Base-by-base conservation (phyloP, 106 monocot genomes). In the Agapanthus africanus region DNA sequence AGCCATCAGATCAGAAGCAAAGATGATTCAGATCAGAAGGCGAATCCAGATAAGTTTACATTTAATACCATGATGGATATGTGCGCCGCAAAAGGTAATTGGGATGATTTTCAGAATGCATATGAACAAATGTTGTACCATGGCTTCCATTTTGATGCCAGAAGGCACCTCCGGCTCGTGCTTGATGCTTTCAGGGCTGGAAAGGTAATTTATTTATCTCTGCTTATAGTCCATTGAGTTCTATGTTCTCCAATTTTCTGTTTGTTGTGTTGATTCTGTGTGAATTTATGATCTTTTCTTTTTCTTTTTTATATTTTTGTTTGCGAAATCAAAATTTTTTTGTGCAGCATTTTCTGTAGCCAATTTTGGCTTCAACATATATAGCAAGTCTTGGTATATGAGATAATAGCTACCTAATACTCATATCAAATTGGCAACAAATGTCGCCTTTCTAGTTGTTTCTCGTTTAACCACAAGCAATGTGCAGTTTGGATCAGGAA, bases 11-110 rank as follows among this genome's bases (percentile, higher is more conserved):
- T 84, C 13, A 77, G 35, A 25, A 74, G 60, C 8, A 83, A 83
- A 82, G 27, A 51, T 39, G 75, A 81, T 65, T 60, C 49, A 49
- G 76, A 39, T 66, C 73, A 62, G 26, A 90, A 72, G 73, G 77
- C 78, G 37, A 47, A 81, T 71, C 87, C 93, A 5, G 93, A 99
- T 76, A 99, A 87, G 57, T 99, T 81, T 56, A 90, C 90, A 52
- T 99, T 99, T 75, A 93, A 93, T 74, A 90, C 79, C 42, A 90
- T 99, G 87, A 79, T 93, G 72, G 99, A 99, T 63, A 79, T 77
- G 44, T 88, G 85, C 70, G 75, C 71, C 18, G 54, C 77, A 57
- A 19, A 47, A 11, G 74, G 72, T 54, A 79, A 83, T 6, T 99
- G 89, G 92, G 78, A 99, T 71, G 83, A 87, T 76, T 87, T 99